phyloP scores from a whole-genome alignment of 345 rosid genomes.

The Noccaea caerulescens region DNA sequence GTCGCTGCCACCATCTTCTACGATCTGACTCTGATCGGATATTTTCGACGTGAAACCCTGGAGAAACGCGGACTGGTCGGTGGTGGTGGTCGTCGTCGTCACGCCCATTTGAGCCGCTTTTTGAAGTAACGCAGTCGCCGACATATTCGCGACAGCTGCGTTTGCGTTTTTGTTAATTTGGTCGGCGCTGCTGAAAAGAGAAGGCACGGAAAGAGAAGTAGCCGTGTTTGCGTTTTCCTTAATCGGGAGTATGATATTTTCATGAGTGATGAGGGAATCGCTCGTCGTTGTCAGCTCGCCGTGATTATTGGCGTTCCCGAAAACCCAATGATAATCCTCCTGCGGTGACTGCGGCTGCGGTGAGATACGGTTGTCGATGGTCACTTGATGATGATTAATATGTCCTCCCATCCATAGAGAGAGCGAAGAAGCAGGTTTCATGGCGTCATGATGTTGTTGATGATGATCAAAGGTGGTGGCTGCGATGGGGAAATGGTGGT shows the following conservation, averaged over 20 bases:
- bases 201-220: conserved; percentile 58
- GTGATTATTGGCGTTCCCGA: conserved; percentile 36
- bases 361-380: conserved; percentile 18
- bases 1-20: conserved; percentile 51
- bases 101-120: conserved; percentile 92
- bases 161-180: conserved; percentile 41
- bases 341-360: conserved; percentile 29
- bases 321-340: conserved; percentile 38
- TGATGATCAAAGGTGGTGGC: conserved; percentile 44
- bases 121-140: conserved; percentile 93
- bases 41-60: conserved; percentile 54
- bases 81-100: conserved; percentile 33
- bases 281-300: conserved; percentile 35
- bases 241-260: conserved; percentile 18
- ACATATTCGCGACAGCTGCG: conserved; percentile 54
- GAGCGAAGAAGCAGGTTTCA: conserved; percentile 40
- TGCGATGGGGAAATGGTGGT: conserved; percentile 42
- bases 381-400: conserved; percentile 45
- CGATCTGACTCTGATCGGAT: conserved; percentile 47
- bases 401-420: conserved; percentile 44
- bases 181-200: conserved; percentile 63
- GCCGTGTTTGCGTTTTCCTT: conserved; percentile 43
- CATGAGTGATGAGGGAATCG: conserved; percentile 36
- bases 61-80: conserved; percentile 58
- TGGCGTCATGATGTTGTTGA: conserved; percentile 48